These are phyloP conservation scores for Colletotrichum sp. DNA, from an alignment of 2,329 filamentous ascomycete genomes.

Conservation along the genomic window DNA sequence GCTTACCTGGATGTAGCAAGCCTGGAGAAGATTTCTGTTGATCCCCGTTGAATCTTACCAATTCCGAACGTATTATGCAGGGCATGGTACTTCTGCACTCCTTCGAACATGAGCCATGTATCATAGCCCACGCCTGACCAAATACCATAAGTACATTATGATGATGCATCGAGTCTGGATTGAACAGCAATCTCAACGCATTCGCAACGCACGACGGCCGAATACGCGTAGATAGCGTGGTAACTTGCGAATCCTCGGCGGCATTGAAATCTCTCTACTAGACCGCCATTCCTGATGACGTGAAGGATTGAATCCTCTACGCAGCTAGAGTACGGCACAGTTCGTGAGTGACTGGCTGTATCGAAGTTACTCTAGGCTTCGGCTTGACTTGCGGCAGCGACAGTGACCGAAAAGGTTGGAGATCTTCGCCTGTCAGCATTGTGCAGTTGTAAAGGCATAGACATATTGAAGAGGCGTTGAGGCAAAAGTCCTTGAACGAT, in stretches of 20 bases:
- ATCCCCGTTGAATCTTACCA: background rate
- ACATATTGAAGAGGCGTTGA: background rate
- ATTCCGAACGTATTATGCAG: background rate
- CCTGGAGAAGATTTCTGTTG: background rate
- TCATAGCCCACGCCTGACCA: background rate
- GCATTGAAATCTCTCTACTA: background rate
- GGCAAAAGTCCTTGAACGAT: background rate
- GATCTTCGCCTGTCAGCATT: background rate
- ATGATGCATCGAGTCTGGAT: background rate
- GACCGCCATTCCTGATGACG: background rate
- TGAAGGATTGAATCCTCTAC: background rate
- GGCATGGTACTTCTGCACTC: background rate
- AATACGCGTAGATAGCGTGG: background rate
- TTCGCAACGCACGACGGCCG: background rate
- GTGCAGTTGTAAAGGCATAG: background rate
- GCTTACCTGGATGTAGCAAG: accelerated
- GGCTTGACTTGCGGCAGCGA: background rate
- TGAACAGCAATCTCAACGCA: accelerated
- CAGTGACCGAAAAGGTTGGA: background rate
- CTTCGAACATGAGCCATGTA: background rate
- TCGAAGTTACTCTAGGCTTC: background rate
- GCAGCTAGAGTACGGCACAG: background rate
- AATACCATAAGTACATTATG: too few relatives aligned
- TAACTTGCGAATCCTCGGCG: background rate
- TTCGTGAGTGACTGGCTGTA: background rate